These are phyloP conservation scores for Syzygium grande DNA, from an alignment of 345 rosid genomes.

Conservation along the genomic window DNA sequence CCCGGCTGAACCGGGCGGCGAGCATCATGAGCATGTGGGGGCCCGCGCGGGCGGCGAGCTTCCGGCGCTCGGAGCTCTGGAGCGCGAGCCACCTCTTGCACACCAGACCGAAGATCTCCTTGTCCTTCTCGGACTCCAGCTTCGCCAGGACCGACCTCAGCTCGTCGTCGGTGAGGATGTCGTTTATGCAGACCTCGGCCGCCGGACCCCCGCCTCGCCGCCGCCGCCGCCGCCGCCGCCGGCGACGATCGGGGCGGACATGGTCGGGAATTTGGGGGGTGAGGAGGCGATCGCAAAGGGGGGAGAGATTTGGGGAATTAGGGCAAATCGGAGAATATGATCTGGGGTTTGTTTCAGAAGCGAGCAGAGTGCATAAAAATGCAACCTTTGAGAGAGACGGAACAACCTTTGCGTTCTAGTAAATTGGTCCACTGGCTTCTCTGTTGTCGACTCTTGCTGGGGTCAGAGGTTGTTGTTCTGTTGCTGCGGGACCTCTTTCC, in stretches of 20 bases:
- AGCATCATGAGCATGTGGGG: slow-evolving; percentile 78
- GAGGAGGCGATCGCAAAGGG: neutral
- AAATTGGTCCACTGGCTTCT: neutral
- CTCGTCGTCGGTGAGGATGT: slow-evolving; percentile 72
- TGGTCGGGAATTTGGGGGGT: neutral
- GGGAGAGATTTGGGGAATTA: neutral
- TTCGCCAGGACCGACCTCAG: slow-evolving; percentile 53
- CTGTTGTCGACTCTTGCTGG: neutral
- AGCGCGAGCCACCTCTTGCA: slow-evolving; percentile 83
- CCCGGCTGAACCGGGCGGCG: slow-evolving; percentile 70
- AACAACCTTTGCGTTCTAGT: neutral
- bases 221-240: neutral
- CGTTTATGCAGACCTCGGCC: slow-evolving; percentile 40
- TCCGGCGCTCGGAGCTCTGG: slow-evolving; percentile 87
- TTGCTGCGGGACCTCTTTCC: neutral
- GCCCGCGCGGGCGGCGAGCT: slow-evolving; percentile 86
- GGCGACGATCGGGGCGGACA: neutral
- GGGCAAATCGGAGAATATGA: neutral
- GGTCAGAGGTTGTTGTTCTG: neutral
- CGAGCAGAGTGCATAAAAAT: neutral
- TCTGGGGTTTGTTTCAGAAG: neutral
- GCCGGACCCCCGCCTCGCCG: neutral
- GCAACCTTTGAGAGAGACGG: neutral
- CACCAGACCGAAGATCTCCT: slow-evolving; percentile 82
- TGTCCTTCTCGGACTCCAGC: slow-evolving; percentile 66